phyloP scores from a whole-genome alignment of 2,329 filamentous ascomycete species.

The Hymenoscyphus fraxineus region DNA sequence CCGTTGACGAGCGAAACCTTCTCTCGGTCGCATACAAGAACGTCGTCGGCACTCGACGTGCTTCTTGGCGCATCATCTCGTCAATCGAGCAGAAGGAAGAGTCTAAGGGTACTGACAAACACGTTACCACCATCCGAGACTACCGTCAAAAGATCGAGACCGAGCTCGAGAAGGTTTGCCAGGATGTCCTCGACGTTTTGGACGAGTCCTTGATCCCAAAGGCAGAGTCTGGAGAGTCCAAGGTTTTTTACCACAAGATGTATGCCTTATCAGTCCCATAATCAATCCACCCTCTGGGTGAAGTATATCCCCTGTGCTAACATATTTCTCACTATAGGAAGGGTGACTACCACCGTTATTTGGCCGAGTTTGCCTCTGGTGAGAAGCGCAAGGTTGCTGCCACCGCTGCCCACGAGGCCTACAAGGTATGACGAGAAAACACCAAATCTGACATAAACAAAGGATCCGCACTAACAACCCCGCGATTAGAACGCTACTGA shows the following conservation, averaged over 20 bases:
- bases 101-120: constrained; percentile 95
- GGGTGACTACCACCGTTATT: constrained; percentile 94
- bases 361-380: constrained; percentile 87
- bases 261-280: constrained; percentile 48
- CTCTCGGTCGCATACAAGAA: constrained; percentile 99
- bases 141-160: constrained; percentile 98
- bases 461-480: constrained; percentile 2
- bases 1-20: constrained; percentile 97
- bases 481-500: constrained; percentile 80
- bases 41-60: constrained; percentile 95
- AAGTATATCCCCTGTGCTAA: constrained; percentile 15
- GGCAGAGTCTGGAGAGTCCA: constrained; percentile 94
- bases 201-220: constrained; percentile 92
- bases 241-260: constrained; percentile 99
- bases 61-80: constrained; percentile 98
- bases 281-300: background rate
- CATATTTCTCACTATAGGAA: constrained; percentile 58
- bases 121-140: constrained; percentile 88
- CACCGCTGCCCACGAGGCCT: constrained; percentile 85
- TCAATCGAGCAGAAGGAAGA: constrained; percentile 99
- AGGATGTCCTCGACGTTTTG: constrained; percentile 94
- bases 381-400: constrained; percentile 90
- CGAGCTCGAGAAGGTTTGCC: constrained; percentile 96
- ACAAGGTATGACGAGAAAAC: constrained; percentile 68
- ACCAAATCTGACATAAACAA: background rate